Percentiles rank a stretch among this genome's conserved stretches.
These are phyloP conservation scores for Amanita pallidorosea DNA, from an alignment of 768 basidiomycete species.

Conservation along the genomic window DNA sequence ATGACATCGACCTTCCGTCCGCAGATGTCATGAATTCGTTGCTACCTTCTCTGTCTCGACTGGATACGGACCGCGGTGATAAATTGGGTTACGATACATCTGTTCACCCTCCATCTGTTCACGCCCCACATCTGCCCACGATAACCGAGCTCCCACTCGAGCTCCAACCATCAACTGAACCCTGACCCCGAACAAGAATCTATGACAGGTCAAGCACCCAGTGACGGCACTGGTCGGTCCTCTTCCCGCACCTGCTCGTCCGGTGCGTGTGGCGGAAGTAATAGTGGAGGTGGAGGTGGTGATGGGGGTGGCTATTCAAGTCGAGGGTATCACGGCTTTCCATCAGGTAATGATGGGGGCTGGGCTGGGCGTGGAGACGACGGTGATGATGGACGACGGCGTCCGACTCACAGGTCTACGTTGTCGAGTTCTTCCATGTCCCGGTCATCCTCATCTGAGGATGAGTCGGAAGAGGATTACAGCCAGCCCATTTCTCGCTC, in stretches of 20 bases:
- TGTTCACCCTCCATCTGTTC: not conserved
- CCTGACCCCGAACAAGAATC: not conserved
- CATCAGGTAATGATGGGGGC: conserved; percentile 12
- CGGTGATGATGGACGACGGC: conserved; percentile 25
- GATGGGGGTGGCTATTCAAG: conserved; percentile 6
- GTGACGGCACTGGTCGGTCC: conserved; percentile 17
- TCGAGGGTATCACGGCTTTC: conserved; percentile 9
- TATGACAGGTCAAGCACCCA: not conserved
- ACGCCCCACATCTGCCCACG: not conserved
- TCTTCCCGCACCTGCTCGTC: not conserved
- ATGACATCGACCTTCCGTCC: not conserved
- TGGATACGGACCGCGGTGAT: not conserved
- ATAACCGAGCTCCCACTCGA: not conserved
- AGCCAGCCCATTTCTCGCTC: conserved; percentile 16
- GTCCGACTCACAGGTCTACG: conserved; percentile 17
- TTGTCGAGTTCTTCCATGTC: conserved; percentile 23
- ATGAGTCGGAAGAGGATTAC: conserved; percentile 32
- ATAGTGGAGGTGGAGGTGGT: not conserved
- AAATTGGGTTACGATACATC: not conserved
- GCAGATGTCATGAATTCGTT: not conserved
- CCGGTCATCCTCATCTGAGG: conserved; percentile 30
- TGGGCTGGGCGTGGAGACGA: conserved; percentile 20
- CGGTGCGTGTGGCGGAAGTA: conserved; percentile 2
- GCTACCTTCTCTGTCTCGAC: not conserved
- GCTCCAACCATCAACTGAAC: not conserved